These are phyloP conservation scores for Inga oerstediana DNA, from an alignment of 306 rosid genomes.

Conservation along the genomic window DNA sequence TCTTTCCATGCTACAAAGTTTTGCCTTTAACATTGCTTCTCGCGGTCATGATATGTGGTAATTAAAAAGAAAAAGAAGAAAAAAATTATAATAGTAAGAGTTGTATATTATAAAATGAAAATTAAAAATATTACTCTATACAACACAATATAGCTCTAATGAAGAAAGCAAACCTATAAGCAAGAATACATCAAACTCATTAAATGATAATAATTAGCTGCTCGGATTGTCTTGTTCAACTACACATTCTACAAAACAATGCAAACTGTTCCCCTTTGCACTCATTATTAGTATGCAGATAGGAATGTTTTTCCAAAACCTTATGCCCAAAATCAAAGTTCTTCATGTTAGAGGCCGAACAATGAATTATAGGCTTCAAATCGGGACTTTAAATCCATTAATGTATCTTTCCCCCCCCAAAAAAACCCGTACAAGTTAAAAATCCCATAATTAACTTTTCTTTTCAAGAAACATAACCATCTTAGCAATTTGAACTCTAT, in stretches of 20 bases:
- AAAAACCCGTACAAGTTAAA: not conserved
- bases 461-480: conserved; percentile 21
- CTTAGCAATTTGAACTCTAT: not conserved
- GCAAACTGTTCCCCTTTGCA: not conserved
- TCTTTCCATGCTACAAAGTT: conserved; percentile 84
- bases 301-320: not conserved
- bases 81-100: not conserved
- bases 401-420: not conserved
- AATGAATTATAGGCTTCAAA: conserved; percentile 8
- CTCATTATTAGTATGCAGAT: not conserved
- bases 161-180: too few species aligned
- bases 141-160: not conserved
- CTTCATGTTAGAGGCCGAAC: not conserved
- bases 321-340: not conserved
- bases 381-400: not conserved
- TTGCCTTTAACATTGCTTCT: conserved; percentile 82
- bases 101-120: not conserved
- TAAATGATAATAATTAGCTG: not conserved
- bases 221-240: not conserved
- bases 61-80: conserved; percentile 3
- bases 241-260: conserved; percentile 12
- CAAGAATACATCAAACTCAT: not conserved
- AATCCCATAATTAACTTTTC: conserved; percentile 15
- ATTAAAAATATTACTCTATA: not conserved
- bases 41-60: conserved; percentile 39